These are phyloP conservation scores for Leccinum pallidistipes DNA, from an alignment of 1,284 basidiomycete species.

Conservation along the genomic window DNA sequence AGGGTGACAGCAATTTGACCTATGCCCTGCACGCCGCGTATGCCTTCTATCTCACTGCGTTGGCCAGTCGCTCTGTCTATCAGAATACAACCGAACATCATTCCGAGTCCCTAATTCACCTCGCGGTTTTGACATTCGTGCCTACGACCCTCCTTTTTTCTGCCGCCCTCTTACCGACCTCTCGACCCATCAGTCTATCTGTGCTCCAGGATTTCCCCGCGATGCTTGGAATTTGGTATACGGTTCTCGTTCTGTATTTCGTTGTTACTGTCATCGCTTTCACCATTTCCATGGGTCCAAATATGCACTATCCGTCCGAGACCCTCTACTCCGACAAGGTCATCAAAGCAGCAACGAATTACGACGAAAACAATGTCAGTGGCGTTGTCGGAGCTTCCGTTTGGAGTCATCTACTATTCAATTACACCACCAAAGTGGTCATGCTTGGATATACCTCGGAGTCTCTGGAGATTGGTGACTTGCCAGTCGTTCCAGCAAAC, in stretches of 20 bases:
- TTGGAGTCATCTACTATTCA: conserved; percentile 53
- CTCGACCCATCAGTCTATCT: conserved; percentile 17
- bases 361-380: conserved; percentile 64
- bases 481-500: conserved; percentile 73
- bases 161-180: conserved; percentile 55
- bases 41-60: conserved; percentile 58
- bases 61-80: conserved; percentile 55
- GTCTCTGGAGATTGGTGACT: conserved; percentile 80
- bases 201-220: conserved; percentile 10
- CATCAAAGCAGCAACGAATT: conserved; percentile 53
- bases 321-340: conserved; percentile 76
- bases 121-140: conserved; percentile 57
- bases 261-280: conserved; percentile 43
- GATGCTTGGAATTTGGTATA: conserved; percentile 21
- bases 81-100: conserved; percentile 54
- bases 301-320: conserved; percentile 68
- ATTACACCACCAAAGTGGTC: conserved; percentile 82
- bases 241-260: conserved; percentile 33
- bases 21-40: conserved; percentile 54
- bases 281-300: conserved; percentile 70
- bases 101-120: conserved; percentile 62
- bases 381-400: conserved; percentile 48
- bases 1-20: conserved; percentile 37
- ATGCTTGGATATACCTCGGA: conserved; percentile 74
- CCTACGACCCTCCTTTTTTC: conserved; percentile 52